These are phyloP conservation scores for Verticillium nonalfalfae DNA, from an alignment of 2,329 filamentous ascomycete species.

Conservation along the genomic window DNA sequence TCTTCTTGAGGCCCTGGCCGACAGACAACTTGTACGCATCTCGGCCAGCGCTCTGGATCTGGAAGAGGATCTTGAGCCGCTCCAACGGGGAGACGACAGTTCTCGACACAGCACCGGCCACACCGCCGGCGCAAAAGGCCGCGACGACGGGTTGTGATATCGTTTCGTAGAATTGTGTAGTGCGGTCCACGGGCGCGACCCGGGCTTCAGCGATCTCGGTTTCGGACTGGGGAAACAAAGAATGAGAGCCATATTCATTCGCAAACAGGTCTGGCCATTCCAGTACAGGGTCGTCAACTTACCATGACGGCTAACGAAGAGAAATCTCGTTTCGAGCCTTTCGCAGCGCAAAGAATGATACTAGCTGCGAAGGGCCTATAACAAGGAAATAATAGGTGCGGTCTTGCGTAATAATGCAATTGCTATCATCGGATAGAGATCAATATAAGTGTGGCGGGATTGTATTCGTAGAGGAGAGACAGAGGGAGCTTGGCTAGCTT, in stretches of 20 bases:
- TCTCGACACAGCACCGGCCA: conserved; percentile 93
- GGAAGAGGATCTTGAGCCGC: conserved; percentile 94
- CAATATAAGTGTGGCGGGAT: neutral
- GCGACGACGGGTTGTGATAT: conserved; percentile 81
- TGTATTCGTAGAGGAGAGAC: neutral
- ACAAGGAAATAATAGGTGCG: neutral
- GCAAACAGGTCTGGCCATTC: neutral
- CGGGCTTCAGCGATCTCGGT: neutral
- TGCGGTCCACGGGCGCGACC: neutral
- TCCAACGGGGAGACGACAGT: conserved; percentile 96
- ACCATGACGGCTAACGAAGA: neutral
- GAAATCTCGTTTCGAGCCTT: neutral
- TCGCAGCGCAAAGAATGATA: neutral
- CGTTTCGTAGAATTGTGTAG: conserved; percentile 33
- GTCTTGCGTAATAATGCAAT: neutral
- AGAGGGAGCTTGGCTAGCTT: neutral
- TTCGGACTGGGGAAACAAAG: neutral
- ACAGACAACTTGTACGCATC: conserved; percentile 93
- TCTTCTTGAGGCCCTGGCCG: conserved; percentile 81
- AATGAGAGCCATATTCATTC: neutral
- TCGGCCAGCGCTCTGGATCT: conserved; percentile 84
- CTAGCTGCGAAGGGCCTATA: neutral
- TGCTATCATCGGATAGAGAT: neutral
- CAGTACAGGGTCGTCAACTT: neutral
- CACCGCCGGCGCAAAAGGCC: conserved; percentile 88